These are phyloP conservation scores for Metschnikowia colocasiae DNA, from an alignment of 805 yeast genomes.

Conservation along the genomic window DNA sequence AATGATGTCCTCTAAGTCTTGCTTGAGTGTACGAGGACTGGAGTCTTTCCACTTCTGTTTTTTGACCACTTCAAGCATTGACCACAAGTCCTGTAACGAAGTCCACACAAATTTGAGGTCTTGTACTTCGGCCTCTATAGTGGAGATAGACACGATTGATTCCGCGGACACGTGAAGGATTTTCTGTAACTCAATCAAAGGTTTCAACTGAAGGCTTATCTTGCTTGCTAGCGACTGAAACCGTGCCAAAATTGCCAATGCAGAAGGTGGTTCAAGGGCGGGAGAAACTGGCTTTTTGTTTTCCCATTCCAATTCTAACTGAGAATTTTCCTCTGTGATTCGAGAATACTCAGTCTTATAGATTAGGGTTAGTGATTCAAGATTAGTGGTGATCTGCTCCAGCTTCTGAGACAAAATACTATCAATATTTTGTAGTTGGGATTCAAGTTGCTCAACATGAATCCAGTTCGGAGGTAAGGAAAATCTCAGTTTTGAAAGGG, in stretches of 20 bases:
- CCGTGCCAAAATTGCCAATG: slow-evolving; percentile 36
- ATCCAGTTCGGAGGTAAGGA: slow-evolving; percentile 54
- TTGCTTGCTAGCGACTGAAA: slow-evolving; percentile 28
- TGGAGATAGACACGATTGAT: slow-evolving; percentile 24
- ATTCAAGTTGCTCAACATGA: slow-evolving; percentile 59
- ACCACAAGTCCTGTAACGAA: slow-evolving; percentile 51
- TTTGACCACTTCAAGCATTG: slow-evolving; percentile 41
- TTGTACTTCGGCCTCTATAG: slow-evolving; percentile 44
- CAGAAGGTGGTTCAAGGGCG: slow-evolving; percentile 38
- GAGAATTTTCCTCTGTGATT: slow-evolving; percentile 28
- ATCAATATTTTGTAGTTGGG: slow-evolving; percentile 40
- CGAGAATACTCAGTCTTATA: slow-evolving; percentile 39
- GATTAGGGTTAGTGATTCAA: slow-evolving; percentile 39
- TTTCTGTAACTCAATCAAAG: slow-evolving; percentile 19
- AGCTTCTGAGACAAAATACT: slow-evolving; percentile 37
- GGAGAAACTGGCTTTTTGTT: slow-evolving; percentile 45
- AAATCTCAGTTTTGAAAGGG: slow-evolving; percentile 42
- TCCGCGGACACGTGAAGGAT: slow-evolving; percentile 32
- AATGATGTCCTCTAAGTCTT: slow-evolving; percentile 49
- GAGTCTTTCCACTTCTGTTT: slow-evolving; percentile 47
- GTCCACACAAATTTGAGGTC: slow-evolving; percentile 65
- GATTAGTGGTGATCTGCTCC: slow-evolving; percentile 37
- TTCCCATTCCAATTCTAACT: slow-evolving; percentile 46
- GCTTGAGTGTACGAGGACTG: slow-evolving; percentile 43
- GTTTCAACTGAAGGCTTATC: background rate